These are phyloP conservation scores for Neostapfia colusana DNA, from an alignment of 176 grass and related monocot genomes.

Conservation along the genomic window DNA sequence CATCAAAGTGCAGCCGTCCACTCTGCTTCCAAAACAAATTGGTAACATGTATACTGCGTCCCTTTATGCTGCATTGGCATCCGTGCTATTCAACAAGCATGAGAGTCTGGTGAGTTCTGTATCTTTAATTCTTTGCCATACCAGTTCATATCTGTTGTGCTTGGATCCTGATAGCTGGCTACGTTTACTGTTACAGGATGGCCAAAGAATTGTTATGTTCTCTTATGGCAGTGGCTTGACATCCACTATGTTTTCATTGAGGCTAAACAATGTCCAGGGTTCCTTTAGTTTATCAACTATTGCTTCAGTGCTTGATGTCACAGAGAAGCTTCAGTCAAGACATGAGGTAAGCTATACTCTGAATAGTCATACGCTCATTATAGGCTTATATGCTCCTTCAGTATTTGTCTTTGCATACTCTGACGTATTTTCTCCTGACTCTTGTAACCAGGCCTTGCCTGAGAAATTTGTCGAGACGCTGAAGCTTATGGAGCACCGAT, in stretches of 20 bases:
- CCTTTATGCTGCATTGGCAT: conserved; percentile 73
- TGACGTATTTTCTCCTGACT: not conserved
- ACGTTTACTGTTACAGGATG: conserved; percentile 48
- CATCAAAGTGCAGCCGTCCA: conserved; percentile 70
- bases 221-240: conserved; percentile 92
- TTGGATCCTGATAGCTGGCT: not conserved
- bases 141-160: not conserved
- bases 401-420: not conserved
- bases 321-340: conserved; percentile 73
- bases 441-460: conserved; percentile 51
- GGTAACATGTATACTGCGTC: conserved; percentile 86
- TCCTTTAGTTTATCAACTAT: conserved; percentile 80
- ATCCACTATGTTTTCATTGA: conserved; percentile 84
- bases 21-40: conserved; percentile 72
- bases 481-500: conserved; percentile 78
- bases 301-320: conserved; percentile 74
- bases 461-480: conserved; percentile 69
- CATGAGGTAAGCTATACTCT: conserved; percentile 58
- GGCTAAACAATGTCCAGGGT: conserved; percentile 61
- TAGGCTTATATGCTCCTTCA: not conserved
- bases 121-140: conserved; percentile 4
- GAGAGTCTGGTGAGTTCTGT: conserved; percentile 46
- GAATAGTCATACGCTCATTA: not conserved
- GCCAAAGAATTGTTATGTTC: conserved; percentile 89
- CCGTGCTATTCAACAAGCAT: conserved; percentile 64